phyloP scores from a whole-genome alignment of 805 yeast species.

The Candida glaebosa region DNA sequence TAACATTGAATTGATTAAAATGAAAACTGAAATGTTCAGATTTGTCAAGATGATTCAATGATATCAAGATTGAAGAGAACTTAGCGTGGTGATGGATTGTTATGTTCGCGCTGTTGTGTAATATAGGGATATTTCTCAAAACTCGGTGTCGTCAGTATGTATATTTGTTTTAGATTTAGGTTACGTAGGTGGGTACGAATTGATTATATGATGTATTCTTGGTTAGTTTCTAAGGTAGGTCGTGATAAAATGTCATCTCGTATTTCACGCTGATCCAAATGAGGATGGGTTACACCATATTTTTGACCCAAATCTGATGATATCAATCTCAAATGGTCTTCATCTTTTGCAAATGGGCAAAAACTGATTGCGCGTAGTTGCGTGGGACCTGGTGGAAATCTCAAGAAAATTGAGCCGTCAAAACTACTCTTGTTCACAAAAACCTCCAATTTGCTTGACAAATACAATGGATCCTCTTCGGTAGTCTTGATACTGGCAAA shows the following conservation, averaged over 20 bases:
- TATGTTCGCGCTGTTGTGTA: too few species aligned
- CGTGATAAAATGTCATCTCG: too few species aligned
- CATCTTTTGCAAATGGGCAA: neutral
- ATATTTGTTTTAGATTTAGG: too few species aligned
- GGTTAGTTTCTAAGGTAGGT: too few species aligned
- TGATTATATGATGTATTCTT: too few species aligned
- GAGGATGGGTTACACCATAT: neutral
- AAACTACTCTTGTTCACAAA: neutral
- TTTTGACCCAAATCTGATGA: neutral
- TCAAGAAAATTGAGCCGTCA: neutral
- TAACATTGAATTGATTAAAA: constrained; percentile 31
- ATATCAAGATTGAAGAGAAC: constrained; percentile 14
- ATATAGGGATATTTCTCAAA: too few species aligned
- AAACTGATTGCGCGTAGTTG: neutral
- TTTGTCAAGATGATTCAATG: constrained; percentile 40
- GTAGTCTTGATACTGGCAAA: neutral
- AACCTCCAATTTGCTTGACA: neutral
- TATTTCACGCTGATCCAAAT: neutral
- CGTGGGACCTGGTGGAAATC: neutral
- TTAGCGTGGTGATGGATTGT: too few species aligned
- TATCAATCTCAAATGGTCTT: neutral
- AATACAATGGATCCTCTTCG: neutral
- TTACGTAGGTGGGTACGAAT: too few species aligned
- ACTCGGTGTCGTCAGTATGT: too few species aligned
- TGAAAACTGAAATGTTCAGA: constrained; percentile 38